Conservation (phyloP, 768 basidiomycete genomes). For the Cystobasidium ongulense region DNA sequence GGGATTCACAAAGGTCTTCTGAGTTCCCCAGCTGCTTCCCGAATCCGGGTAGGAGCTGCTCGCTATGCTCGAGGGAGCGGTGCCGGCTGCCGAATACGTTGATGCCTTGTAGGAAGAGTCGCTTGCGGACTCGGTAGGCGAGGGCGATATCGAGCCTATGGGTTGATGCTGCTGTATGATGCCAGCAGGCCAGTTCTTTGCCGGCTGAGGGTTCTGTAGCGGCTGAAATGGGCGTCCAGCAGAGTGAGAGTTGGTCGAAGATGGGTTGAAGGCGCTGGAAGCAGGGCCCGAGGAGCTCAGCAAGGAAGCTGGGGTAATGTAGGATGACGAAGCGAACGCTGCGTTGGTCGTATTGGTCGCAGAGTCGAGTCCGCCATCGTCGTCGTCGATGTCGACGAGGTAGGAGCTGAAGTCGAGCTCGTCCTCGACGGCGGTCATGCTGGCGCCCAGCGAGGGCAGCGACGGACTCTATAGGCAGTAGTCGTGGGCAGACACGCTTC, state of each 20-base stretch:
- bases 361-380: neutral
- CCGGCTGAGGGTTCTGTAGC: neutral
- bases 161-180: neutral
- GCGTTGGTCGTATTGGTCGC: neutral
- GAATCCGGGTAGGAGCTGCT: slow-evolving; percentile 4
- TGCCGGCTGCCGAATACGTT: neutral
- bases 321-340: neutral
- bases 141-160: neutral
- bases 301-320: neutral
- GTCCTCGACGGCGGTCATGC: neutral
- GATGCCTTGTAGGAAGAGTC: slow-evolving; percentile 10
- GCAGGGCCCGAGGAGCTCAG: neutral
- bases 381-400: slow-evolving; percentile 27
- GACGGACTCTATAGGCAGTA: too few species aligned
- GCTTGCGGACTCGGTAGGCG: slow-evolving; percentile 3
- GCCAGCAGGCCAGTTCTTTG: slow-evolving; percentile 6
- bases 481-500: too few species aligned
- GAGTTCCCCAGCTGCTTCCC: neutral
- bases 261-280: neutral
- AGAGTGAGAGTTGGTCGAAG: neutral
- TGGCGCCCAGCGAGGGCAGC: neutral
- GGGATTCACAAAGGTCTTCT: neutral
- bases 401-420: slow-evolving; percentile 30
- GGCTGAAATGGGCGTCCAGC: neutral
- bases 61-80: slow-evolving; percentile 2